phyloP scores from a whole-genome alignment of 805 yeast species.

The fission yeast (Schizosaccharomyces pombe) region ASM294v3 CU329670.1:3906001-3906500 shows the following conservation, averaged over 20 bases:
- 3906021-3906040: slow-evolving; percentile 41
- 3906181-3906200: slow-evolving; percentile 37
- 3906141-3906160: slow-evolving; percentile 37
- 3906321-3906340: slow-evolving; percentile 33
- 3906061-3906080: slow-evolving; percentile 74
- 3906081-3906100: slow-evolving; percentile 95
- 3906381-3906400: slow-evolving; percentile 75
- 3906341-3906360: slow-evolving; percentile 18
- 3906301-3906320: slow-evolving; percentile 45
- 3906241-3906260: slow-evolving; percentile 57
- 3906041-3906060: slow-evolving; percentile 53
- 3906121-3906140: slow-evolving; percentile 31
- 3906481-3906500: slow-evolving; percentile 52
- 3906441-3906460: slow-evolving; percentile 20
- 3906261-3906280: slow-evolving; percentile 59
- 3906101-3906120: slow-evolving; percentile 94
- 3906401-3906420: slow-evolving; percentile 69
- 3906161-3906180: slow-evolving; percentile 27
- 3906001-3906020: slow-evolving; percentile 48
- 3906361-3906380: slow-evolving; percentile 57
- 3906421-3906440: slow-evolving; percentile 32
- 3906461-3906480: slow-evolving; percentile 72
- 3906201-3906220: slow-evolving; percentile 52
- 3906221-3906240: slow-evolving; percentile 35
- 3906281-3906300: slow-evolving; percentile 69